Percentiles rank a stretch among this genome's conserved stretches.
Evolutionary conservation across 2,329 filamentous ascomycete genomes (phyloP).

Genomic region (Pseudocercospora vitis): DNA sequence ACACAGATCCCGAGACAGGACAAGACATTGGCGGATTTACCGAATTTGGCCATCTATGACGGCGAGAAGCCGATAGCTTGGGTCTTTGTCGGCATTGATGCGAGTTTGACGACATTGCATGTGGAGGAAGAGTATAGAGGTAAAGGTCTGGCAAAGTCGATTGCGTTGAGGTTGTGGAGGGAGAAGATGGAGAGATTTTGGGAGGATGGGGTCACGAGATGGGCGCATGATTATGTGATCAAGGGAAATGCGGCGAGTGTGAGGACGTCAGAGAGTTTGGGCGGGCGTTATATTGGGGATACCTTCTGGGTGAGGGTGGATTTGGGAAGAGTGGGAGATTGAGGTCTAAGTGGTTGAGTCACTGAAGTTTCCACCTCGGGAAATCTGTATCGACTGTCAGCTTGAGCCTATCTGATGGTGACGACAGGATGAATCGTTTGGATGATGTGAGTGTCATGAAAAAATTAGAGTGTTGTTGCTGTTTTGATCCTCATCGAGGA

Average conservation of each 20-base stretch:
- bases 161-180: conserved; percentile 59
- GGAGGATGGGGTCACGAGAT: conserved; percentile 46
- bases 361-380: no score
- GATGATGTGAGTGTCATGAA: conserved; percentile 56
- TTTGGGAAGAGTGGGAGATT: conserved; percentile 30
- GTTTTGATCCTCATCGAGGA: conserved; percentile 60
- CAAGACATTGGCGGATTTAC: conserved; percentile 44
- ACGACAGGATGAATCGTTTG: no score
- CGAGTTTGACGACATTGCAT: conserved; percentile 61
- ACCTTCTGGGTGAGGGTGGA: conserved; percentile 58
- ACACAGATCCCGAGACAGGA: conserved; percentile 59
- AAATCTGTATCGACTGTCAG: background rate
- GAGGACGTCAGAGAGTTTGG: conserved; percentile 61
- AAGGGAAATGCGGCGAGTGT: conserved; percentile 61
- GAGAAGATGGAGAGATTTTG: conserved; percentile 48
- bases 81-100: conserved; percentile 64
- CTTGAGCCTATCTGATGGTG: background rate
- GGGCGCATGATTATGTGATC: conserved; percentile 64
- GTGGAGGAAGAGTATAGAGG: conserved; percentile 61
- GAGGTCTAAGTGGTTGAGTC: no score
- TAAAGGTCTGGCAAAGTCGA: conserved; percentile 61
- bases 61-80: conserved; percentile 58
- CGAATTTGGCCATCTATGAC: conserved; percentile 39
- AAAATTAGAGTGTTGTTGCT: conserved; percentile 74
- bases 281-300: conserved; percentile 57